phyloP scores from a whole-genome alignment of 2,329 filamentous ascomycete genomes.

The Talaromyces sp. region DNA sequence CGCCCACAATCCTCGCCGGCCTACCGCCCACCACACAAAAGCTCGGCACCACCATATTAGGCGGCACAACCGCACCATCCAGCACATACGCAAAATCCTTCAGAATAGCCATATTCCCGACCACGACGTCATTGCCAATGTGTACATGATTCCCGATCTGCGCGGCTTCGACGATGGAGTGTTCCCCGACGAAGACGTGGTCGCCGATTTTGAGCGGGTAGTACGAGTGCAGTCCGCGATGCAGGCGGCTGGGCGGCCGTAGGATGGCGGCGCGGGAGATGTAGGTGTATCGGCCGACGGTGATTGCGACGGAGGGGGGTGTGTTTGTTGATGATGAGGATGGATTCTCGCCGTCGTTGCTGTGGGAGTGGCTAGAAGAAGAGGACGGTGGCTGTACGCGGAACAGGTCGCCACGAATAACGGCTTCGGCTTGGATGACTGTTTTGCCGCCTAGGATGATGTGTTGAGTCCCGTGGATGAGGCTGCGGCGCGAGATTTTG shows the following conservation, averaged over 20 bases:
- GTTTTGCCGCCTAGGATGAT: conserved; percentile 97
- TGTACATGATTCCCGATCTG: conserved; percentile 80
- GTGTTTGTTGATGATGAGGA: conserved; percentile 24
- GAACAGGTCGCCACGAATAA: conserved; percentile 85
- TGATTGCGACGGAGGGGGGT: conserved; percentile 56
- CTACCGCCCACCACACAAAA: conserved; percentile 86
- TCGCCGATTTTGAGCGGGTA: conserved; percentile 78
- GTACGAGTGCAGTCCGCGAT: conserved; percentile 62
- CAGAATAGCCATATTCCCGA: conserved; percentile 85
- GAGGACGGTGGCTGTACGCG: conserved; percentile 45
- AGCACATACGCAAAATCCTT: conserved; percentile 90
- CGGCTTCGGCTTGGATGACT: conserved; percentile 91
- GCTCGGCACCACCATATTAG: conserved; percentile 87
- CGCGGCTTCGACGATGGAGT: conserved; percentile 75
- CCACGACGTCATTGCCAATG: conserved; percentile 71
- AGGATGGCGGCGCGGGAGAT: conserved; percentile 74
- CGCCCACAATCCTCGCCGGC: conserved; percentile 75
- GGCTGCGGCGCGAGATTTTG: conserved; percentile 90
- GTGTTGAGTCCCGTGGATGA: conserved; percentile 92
- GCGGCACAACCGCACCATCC: conserved; percentile 77
- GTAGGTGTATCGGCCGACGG: conserved; percentile 88
- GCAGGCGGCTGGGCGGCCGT: conserved; percentile 76
- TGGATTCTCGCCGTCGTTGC: conserved; percentile 21
- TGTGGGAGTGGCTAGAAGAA: neutral
- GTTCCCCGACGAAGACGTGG: conserved; percentile 82